These are phyloP conservation scores for Luffa acutangula DNA, from an alignment of 306 rosid genomes.

Conservation along the genomic window DNA sequence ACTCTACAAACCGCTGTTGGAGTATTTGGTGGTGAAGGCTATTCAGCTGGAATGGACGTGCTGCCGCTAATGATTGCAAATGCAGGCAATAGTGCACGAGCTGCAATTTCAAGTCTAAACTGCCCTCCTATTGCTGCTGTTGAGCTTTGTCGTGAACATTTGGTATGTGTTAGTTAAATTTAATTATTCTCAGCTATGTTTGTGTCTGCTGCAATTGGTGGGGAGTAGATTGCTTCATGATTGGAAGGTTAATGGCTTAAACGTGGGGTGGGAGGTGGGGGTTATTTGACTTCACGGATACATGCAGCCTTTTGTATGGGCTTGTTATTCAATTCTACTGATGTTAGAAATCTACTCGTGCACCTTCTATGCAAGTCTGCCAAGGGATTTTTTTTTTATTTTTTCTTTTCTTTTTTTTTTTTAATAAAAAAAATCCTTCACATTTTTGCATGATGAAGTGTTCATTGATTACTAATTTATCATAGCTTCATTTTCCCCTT, in stretches of 20 bases:
- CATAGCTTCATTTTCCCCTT: not conserved
- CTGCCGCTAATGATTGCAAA: conserved; percentile 34
- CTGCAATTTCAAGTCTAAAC: conserved; percentile 34
- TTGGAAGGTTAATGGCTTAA: not conserved
- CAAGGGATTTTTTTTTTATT: not conserved
- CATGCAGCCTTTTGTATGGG: not conserved
- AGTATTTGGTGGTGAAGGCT: conserved; percentile 38
- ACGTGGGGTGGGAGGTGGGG: not conserved
- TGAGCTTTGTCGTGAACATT: conserved; percentile 38
- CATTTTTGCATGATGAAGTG: not conserved
- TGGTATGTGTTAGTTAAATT: conserved; percentile 17
- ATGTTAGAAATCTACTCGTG: not conserved
- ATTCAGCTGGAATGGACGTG: conserved; percentile 23
- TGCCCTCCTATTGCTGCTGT: conserved; percentile 32
- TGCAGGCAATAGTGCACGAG: conserved; percentile 24
- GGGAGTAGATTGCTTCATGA: not conserved
- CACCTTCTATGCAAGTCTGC: not conserved
- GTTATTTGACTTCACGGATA: not conserved
- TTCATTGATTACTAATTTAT: not conserved
- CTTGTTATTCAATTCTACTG: not conserved
- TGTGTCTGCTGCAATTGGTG: not conserved
- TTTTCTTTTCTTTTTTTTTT: too few species aligned
- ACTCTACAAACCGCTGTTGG: conserved; percentile 43
- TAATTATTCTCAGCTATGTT: not conserved
- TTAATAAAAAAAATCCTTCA: too few species aligned